phyloP scores from a whole-genome alignment of 306 rosid species.

The Elaeagnus macrophylla region DNA sequence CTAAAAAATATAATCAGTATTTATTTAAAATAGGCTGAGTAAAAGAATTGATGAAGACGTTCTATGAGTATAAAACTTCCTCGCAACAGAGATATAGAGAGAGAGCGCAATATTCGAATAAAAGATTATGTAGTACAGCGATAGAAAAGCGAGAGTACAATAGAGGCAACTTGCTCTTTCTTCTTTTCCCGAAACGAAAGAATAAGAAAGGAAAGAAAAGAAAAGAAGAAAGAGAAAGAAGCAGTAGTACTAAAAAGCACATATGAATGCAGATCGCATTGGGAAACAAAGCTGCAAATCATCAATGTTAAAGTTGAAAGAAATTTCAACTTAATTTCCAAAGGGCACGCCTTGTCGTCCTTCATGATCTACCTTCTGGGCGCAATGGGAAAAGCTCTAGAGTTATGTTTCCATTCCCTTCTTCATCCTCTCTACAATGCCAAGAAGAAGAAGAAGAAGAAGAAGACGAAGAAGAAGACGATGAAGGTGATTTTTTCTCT shows the following conservation, averaged over 20 bases:
- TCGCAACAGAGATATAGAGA: no score
- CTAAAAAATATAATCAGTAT: no score
- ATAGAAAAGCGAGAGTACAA: slow-evolving; percentile 27
- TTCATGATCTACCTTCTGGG: slow-evolving; percentile 69
- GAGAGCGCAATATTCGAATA: slow-evolving; percentile 3
- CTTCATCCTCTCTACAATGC: neutral
- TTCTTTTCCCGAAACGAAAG: slow-evolving; percentile 54
- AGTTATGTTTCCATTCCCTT: slow-evolving; percentile 47
- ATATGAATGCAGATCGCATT: no score
- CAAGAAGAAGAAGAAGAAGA: no score
- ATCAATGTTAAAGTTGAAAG: slow-evolving; percentile 1
- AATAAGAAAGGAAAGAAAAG: slow-evolving; percentile 20
- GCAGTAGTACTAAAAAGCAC: neutral
- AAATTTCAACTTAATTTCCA: no score
- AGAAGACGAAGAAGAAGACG: neutral
- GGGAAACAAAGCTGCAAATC: slow-evolving; percentile 14
- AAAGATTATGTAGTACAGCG: neutral
- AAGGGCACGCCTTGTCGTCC: no score
- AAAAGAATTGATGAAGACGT: no score
- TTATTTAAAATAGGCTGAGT: no score
- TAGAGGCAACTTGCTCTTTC: slow-evolving; percentile 48
- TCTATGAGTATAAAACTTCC: no score
- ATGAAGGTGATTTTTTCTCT: slow-evolving; percentile 13
- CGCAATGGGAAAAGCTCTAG: slow-evolving; percentile 87
- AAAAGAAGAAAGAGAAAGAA: slow-evolving; percentile 24